Percentiles rank a stretch among this genome's conserved stretches.
Evolutionary conservation across 306 rosid species (phyloP).

Genomic region (Sechiopsis laciniata): DNA sequence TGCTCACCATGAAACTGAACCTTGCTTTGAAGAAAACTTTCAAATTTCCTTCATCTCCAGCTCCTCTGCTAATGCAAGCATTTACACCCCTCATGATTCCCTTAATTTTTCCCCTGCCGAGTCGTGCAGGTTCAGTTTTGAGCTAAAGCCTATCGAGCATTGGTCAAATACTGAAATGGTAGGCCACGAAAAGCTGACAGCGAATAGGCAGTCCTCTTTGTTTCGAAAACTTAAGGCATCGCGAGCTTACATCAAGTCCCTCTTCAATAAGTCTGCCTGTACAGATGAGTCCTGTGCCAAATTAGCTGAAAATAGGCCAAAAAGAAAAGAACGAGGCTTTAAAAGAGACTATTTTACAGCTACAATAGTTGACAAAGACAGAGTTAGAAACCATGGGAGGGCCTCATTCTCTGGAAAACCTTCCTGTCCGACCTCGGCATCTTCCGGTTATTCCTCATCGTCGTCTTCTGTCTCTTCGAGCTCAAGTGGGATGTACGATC

Average conservation of each 20-base stretch:
- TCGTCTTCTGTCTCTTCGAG: slow-evolving; percentile 55
- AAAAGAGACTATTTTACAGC: slow-evolving; percentile 31
- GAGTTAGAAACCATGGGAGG: slow-evolving; percentile 43
- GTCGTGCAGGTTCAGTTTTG: slow-evolving; percentile 66
- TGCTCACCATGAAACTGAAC: slow-evolving; percentile 9
- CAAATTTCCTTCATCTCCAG: slow-evolving; percentile 30
- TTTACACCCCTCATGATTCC: slow-evolving; percentile 34
- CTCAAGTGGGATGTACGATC: slow-evolving; percentile 46
- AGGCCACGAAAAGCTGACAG: slow-evolving; percentile 44
- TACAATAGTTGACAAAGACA: slow-evolving; percentile 7
- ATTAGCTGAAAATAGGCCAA: slow-evolving; percentile 38
- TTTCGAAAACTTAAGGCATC: slow-evolving; percentile 64
- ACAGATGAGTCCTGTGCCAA: slow-evolving; percentile 41
- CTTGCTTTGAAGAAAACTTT: slow-evolving; percentile 8
- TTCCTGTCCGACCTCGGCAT: slow-evolving; percentile 29
- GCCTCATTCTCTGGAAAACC: slow-evolving; percentile 72
- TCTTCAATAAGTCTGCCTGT: slow-evolving; percentile 59
- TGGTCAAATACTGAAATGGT: slow-evolving; percentile 23
- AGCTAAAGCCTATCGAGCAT: slow-evolving; percentile 49
- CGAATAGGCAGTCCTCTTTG: slow-evolving; percentile 49
- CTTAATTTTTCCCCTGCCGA: slow-evolving; percentile 46
- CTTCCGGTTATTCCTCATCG: slow-evolving; percentile 66
- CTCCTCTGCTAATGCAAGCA: slow-evolving; percentile 24
- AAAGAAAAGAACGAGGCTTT: slow-evolving; percentile 32
- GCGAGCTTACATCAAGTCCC: slow-evolving; percentile 52